Percentiles rank a stretch among this genome's conserved stretches.
Evolutionary conservation across 169 alveolate species (phyloP).

Genomic region (Toxoplasma gondii): DNA sequence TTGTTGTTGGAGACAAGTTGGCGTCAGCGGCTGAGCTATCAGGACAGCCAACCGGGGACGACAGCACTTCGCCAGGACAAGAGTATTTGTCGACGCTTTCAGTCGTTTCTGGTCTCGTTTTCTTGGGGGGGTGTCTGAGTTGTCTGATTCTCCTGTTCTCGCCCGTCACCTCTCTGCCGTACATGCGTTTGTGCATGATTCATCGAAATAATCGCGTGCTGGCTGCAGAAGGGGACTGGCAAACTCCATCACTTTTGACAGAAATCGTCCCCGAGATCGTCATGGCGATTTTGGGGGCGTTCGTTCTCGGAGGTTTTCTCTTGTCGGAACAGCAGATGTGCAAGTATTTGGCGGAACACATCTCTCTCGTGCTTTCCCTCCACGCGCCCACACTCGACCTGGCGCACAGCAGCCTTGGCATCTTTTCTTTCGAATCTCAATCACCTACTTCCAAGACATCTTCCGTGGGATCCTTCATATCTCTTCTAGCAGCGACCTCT

Average conservation of each 20-base stretch:
- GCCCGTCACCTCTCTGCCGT: conserved; percentile 22
- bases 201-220: conserved; percentile 14
- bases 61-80: neutral
- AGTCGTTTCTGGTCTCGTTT: neutral
- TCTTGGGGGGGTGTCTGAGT: neutral
- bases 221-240: neutral
- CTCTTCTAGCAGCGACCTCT: neutral
- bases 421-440: neutral
- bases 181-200: conserved; percentile 8
- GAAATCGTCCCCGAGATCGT: conserved; percentile 27
- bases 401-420: neutral
- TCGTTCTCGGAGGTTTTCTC: neutral
- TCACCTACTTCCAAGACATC: neutral
- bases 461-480: neutral
- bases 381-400: neutral
- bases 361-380: neutral
- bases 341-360: neutral
- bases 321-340: conserved; percentile 21
- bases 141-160: conserved; percentile 10
- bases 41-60: neutral
- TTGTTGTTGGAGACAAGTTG: neutral
- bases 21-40: neutral
- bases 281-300: conserved; percentile 23
- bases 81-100: neutral
- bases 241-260: conserved; percentile 16